phyloP scores from a whole-genome alignment of 345 rosid species.

The Populus simonii region DNA sequence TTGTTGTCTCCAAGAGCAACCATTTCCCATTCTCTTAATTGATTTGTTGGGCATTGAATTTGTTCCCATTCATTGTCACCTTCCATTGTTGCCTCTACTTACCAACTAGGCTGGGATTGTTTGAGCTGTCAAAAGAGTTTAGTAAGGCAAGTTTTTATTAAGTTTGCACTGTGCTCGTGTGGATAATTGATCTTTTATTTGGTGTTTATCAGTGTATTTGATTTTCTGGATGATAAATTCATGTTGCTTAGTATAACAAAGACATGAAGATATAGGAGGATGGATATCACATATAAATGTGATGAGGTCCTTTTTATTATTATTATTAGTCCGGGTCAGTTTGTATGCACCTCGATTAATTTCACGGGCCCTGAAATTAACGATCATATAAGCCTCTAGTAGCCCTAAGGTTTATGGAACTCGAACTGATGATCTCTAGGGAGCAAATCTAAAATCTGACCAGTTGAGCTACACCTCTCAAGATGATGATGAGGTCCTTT shows the following conservation, averaged over 20 bases:
- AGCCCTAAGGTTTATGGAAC: too few species aligned
- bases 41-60: constrained; percentile 18
- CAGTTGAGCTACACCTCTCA: too few species aligned
- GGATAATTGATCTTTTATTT: constrained; percentile 3
- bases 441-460: too few species aligned
- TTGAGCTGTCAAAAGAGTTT: neutral
- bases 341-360: too few species aligned
- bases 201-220: neutral
- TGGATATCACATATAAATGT: neutral
- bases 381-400: too few species aligned
- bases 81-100: constrained; percentile 16
- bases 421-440: too few species aligned
- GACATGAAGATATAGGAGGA: neutral
- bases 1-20: constrained; percentile 12
- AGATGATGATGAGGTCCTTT: too few species aligned
- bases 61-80: constrained; percentile 40
- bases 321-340: too few species aligned
- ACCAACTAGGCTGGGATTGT: neutral
- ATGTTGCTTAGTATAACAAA: neutral
- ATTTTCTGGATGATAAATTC: too few species aligned
- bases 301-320: too few species aligned
- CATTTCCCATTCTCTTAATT: constrained; percentile 6
- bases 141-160: neutral
- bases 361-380: too few species aligned
- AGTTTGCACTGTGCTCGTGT: neutral